phyloP scores from a whole-genome alignment of 805 yeast species.

The Sugiyamaella lignohabitans region DNA sequence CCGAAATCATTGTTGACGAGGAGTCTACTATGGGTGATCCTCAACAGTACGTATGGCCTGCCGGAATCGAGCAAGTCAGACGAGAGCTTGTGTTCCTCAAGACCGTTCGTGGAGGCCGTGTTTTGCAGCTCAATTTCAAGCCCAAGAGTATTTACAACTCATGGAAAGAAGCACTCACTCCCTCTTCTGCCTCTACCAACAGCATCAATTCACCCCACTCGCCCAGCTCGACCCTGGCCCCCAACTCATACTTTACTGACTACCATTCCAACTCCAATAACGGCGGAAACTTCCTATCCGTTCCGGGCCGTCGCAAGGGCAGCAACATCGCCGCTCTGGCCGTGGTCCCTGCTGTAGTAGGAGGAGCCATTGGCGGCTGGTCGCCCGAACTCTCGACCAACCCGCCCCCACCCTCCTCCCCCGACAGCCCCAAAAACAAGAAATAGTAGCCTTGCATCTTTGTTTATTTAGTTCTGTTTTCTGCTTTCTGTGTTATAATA shows the following conservation, averaged over 20 bases:
- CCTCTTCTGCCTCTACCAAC: slow-evolving; percentile 11
- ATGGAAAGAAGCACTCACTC: slow-evolving; percentile 21
- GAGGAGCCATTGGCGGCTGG: slow-evolving; percentile 56
- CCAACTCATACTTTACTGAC: neutral
- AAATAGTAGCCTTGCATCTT: neutral
- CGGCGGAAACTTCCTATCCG: slow-evolving; percentile 15
- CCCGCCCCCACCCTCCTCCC: neutral
- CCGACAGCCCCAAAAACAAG: neutral
- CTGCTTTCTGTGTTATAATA: neutral
- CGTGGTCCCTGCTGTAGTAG: slow-evolving; percentile 50
- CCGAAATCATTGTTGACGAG: slow-evolving; percentile 17
- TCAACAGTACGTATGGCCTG: slow-evolving; percentile 32
- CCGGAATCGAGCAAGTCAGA: slow-evolving; percentile 36
- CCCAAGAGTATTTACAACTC: slow-evolving; percentile 21
- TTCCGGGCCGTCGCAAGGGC: slow-evolving; percentile 18
- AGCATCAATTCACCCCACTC: slow-evolving; percentile 11
- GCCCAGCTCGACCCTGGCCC: slow-evolving; percentile 15
- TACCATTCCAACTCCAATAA: neutral
- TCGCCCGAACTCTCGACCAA: slow-evolving; percentile 1
- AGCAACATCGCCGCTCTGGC: slow-evolving; percentile 37
- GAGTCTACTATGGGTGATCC: slow-evolving; percentile 20
- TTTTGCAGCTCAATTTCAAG: slow-evolving; percentile 26
- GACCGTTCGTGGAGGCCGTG: slow-evolving; percentile 37
- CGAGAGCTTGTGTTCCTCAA: slow-evolving; percentile 32
- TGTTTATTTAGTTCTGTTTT: neutral